These are phyloP conservation scores for Citrullus colocynthis DNA, from an alignment of 306 rosid genomes.

Conservation along the genomic window DNA sequence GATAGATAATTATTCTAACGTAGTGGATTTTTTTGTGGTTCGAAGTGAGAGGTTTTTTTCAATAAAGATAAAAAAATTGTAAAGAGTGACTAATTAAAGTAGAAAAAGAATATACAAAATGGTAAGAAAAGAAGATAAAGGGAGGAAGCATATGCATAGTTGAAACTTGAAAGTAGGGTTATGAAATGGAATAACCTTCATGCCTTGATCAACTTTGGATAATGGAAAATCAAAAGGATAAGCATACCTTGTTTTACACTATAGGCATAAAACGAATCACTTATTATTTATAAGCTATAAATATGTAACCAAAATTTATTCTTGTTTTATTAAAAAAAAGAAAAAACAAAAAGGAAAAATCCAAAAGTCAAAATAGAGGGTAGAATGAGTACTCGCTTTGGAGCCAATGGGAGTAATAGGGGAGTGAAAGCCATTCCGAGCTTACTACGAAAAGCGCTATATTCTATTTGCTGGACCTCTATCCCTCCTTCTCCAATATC, in stretches of 20 bases:
- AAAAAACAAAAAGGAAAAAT: neutral
- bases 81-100: no score
- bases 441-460: neutral
- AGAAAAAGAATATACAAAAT: no score
- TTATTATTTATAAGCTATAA: no score
- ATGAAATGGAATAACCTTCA: neutral
- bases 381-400: neutral
- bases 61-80: no score
- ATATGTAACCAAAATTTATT: no score
- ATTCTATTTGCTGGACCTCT: neutral
- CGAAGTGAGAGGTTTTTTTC: no score
- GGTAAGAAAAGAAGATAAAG: no score
- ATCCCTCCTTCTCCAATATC: slow-evolving; percentile 5
- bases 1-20: no score
- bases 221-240: neutral
- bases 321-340: neutral
- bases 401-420: neutral
- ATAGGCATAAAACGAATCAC: neutral
- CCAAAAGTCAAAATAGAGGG: neutral
- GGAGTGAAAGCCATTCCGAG: neutral
- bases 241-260: neutral
- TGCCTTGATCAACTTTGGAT: neutral
- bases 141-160: no score
- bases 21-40: no score
- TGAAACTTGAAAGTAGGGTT: neutral